Percentiles rank a stretch among this genome's conserved stretches.
Evolutionary conservation across 192 early-diverging fungal genomes (phyloP).

Genomic region (Chytriomyces sp.): DNA sequence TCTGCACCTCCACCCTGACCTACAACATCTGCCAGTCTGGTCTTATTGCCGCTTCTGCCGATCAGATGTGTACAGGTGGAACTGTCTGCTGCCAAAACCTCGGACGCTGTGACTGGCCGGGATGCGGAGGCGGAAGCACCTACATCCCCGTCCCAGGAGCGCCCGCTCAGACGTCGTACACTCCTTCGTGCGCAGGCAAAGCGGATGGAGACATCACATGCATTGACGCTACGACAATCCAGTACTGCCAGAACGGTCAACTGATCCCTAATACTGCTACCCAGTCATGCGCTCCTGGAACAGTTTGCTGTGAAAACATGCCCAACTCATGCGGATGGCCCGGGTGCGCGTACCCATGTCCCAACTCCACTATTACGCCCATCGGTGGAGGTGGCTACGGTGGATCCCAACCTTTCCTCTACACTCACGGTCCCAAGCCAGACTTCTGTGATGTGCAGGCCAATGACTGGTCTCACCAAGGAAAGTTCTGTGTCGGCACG

Average conservation of each 20-base stretch:
- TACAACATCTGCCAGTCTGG: conserved; percentile 23
- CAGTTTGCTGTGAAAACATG: conserved; percentile 18
- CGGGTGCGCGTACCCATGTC: not conserved
- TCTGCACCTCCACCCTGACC: conserved; percentile 7
- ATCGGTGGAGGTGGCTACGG: not conserved
- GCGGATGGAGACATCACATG: conserved; percentile 5
- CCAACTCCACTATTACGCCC: too few relatives aligned
- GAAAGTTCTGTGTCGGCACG: not conserved
- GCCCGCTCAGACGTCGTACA: conserved; percentile 12
- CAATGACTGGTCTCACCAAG: conserved; percentile 2
- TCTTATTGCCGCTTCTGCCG: not conserved
- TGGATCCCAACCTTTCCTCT: not conserved
- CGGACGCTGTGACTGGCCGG: too few relatives aligned
- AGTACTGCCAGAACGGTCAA: not conserved
- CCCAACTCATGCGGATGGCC: not conserved
- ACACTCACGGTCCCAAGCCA: not conserved
- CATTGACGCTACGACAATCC: not conserved
- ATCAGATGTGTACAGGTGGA: not conserved
- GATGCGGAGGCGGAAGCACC: not conserved
- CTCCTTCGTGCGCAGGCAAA: conserved; percentile 11
- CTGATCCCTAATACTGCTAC: not conserved
- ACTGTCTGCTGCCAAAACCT: conserved; percentile 20
- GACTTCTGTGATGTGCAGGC: not conserved
- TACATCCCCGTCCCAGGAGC: not conserved
- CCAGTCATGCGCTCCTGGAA: conserved; percentile 12